Base-by-base conservation (phyloP, 208 protist genomes). In the Wallacemonas sp. region DNA sequence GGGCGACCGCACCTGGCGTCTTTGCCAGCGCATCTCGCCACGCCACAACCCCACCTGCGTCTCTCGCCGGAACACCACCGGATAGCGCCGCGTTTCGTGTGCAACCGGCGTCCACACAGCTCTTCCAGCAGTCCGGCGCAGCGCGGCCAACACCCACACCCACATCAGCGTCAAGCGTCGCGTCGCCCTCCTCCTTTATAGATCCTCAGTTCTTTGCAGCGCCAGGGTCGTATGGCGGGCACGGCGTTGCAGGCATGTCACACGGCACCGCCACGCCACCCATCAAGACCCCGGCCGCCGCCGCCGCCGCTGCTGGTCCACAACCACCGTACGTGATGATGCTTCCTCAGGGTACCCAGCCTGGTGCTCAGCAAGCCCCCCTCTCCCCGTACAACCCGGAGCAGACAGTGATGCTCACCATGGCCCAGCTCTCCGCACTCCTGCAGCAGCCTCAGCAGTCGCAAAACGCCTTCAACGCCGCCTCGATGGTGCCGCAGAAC, bases 391-490 rank as follows among this genome's bases (percentile, higher is more conserved):
- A 26, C 44, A 42, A 42, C 38, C 38, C 38, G 17, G 17, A 49
- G 22, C 44, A 49, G 44, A 49, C 44, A 26, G 44, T 49, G 44
- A 22, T 49, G 44, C 19, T 49, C 17, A 49, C 44, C 44, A 49
- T 49, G 44, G 6, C 44, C 11, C 44, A 49, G 22, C 44, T 49
- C 8, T 8, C 44, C 6, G 44, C 44, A 21, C 44, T 49, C 22
- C 17, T 49, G 12, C 44, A 49, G 44, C 44, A 49, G 44, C 44
- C 44, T 11, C 44, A 49, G 44, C 44, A 49, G 44, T 21, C 44
- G 19, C 12, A 15, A 0, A 11, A 49, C 17, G 17, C 38, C 38
- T 17, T 11, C 12, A 11, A 42, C 38, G 11, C 11, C 17, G 38
- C 12, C 38, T 17, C 11, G 38, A 42, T 42, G 38, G 12, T 17